Base-by-base conservation (phyloP, 768 basidiomycete genomes). In the Terana coerulea region DNA sequence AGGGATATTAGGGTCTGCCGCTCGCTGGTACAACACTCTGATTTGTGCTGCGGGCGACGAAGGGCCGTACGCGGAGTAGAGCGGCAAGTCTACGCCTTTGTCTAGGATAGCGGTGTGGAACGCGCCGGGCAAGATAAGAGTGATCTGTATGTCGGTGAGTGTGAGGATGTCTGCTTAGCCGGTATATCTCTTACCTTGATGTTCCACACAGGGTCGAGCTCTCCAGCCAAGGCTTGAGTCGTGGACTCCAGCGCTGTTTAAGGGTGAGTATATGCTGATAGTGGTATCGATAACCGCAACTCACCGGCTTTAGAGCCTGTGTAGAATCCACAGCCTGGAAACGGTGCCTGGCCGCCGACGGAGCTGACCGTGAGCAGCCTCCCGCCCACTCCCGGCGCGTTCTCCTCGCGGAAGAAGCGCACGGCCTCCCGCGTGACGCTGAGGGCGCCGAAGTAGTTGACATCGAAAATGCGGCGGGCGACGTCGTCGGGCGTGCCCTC, bases 191-290 rank as follows among this genome's bases (percentile, higher is more conserved):
- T 11, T 47, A 73, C 76, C 61, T 71, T 75, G 55, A 77, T 75
- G 48, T 76, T 74, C 76, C 76, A 78, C 22, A 30, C 61, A 9
- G 76, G 75, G 42, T 76, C 73, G 2, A 76, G 42, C 51, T 78
- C 76, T 34, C 64, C 58, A 5, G 61, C 63, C 19, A 77, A 51
- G 0, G 73, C 60, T 49, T 75, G 69, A 1, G 66, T 69, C 19
- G 73, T 55, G 12, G 69, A 72, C 35, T 74, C 71, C 2, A 72
- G 25, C 0, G 69, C 69, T 71, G 42, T 3, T 40, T 12, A 8
- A 24, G 22, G 8, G 10, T 54, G 3, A 49, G 37, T 39, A 11
- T 30, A 51, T 21, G 24, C 11, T 19, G 3, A 19, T 17, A 19
- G 22, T 17, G 41, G 50, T 29, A 59, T 37, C 49, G 19, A 28